phyloP scores from a whole-genome alignment of 208 protist genomes.

The Leishmania amazonensis region DNA sequence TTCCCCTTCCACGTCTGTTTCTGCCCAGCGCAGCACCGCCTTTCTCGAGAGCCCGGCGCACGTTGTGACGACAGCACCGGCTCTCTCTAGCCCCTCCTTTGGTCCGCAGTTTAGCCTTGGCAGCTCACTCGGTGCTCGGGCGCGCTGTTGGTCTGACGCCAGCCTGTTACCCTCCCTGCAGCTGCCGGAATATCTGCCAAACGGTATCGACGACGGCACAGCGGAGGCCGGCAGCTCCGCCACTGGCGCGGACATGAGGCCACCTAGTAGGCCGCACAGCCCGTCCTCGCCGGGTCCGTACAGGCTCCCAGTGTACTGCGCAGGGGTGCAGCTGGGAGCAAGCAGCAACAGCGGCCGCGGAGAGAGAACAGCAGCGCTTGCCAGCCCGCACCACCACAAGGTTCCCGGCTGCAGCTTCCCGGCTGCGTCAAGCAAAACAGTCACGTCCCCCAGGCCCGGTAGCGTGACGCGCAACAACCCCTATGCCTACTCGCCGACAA shows the following conservation, averaged over 20 bases:
- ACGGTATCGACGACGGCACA: background rate
- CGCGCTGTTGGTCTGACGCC: too few relatives aligned
- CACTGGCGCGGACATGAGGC: slow-evolving; percentile 1
- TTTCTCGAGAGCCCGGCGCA: background rate
- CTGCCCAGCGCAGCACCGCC: slow-evolving; percentile 1
- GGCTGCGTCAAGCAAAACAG: background rate
- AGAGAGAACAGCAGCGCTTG: slow-evolving; percentile 1
- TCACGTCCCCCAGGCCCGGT: background rate
- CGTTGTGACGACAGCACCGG: background rate
- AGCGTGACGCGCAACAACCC: slow-evolving; percentile 22
- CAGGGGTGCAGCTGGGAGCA: background rate
- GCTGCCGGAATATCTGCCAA: slow-evolving; percentile 10
- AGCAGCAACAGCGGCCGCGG: slow-evolving; percentile 10
- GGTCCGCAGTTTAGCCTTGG: background rate
- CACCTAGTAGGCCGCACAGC: slow-evolving; percentile 15
- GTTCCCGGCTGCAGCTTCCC: background rate
- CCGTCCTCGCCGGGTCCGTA: slow-evolving; percentile 6
- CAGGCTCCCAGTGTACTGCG: slow-evolving; percentile 15
- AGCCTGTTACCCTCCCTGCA: slow-evolving; percentile 7
- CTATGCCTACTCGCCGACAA: slow-evolving; percentile 13
- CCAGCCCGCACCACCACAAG: background rate
- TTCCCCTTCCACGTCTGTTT: slow-evolving; percentile 9
- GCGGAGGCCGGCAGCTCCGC: background rate
- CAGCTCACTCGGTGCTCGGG: background rate
- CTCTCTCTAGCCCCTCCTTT: slow-evolving; percentile 15